A percentile compares a stretch with the other conserved stretches of the same genome.
Conservation (phyloP, 2,329 filamentous ascomycete species). For the Sporothrix luriei region DNA sequence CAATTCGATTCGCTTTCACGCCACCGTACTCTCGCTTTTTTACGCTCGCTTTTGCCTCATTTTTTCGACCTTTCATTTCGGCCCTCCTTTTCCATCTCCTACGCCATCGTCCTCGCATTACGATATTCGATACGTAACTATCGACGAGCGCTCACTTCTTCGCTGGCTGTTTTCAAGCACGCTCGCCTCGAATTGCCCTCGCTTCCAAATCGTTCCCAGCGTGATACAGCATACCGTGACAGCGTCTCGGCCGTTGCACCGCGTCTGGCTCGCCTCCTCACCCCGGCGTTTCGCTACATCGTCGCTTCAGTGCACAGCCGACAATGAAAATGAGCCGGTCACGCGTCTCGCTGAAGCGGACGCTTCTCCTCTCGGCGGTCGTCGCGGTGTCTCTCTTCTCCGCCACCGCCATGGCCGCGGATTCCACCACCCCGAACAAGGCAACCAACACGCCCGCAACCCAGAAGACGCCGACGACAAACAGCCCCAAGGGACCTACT, state of each 20-base stretch:
- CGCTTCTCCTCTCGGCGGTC: conserved; percentile 41
- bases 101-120: not conserved
- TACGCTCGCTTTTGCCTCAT: not conserved
- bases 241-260: conserved; percentile 24
- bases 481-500: conserved; percentile 23
- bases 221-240: conserved; percentile 17
- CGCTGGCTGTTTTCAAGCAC: not conserved
- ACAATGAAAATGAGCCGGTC: conserved; percentile 38
- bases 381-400: conserved; percentile 39
- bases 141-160: not conserved
- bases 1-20: conserved; percentile 11
- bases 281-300: not conserved
- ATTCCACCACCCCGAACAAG: conserved; percentile 32
- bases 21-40: not conserved
- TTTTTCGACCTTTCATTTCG: not conserved
- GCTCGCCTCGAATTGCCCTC: not conserved
- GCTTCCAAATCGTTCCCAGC: conserved; percentile 7
- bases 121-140: not conserved
- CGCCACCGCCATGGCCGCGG: conserved; percentile 39
- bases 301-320: not conserved
- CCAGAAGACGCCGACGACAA: conserved; percentile 32
- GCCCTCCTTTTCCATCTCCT: not conserved
- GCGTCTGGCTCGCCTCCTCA: conserved; percentile 5
- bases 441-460: conserved; percentile 22
- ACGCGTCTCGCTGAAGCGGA: conserved; percentile 42